These are phyloP conservation scores for Hygrophila difformis DNA, from an alignment of 257 asterid genomes.

Conservation along the genomic window DNA sequence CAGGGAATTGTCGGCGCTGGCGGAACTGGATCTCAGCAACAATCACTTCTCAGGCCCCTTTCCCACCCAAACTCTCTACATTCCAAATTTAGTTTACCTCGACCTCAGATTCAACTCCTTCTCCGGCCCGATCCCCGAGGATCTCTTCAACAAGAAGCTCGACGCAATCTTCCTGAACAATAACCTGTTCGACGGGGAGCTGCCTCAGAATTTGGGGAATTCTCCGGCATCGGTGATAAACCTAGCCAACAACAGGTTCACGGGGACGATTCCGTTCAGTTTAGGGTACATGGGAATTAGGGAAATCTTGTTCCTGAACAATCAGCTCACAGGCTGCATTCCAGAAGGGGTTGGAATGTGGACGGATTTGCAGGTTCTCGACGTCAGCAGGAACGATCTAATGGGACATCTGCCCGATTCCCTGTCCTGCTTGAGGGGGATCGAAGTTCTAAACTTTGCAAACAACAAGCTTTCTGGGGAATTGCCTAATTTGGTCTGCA, in stretches of 20 bases:
- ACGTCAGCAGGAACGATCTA: conserved; percentile 56
- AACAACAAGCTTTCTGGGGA: conserved; percentile 69
- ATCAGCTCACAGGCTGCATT: conserved; percentile 56
- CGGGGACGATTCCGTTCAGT: conserved; percentile 65
- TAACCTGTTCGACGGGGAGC: conserved; percentile 47
- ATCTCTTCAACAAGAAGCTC: conserved; percentile 53
- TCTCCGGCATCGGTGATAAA: conserved; percentile 91
- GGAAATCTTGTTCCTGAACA: conserved; percentile 71
- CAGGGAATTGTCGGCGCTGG: conserved; percentile 24
- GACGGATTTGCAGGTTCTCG: conserved; percentile 71
- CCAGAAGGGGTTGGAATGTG: conserved; percentile 81
- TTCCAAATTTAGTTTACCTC: conserved; percentile 53
- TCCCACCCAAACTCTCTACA: conserved; percentile 35
- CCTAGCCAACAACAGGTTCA: too few species aligned
- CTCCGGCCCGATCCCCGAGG: too few species aligned
- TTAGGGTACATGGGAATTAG: conserved; percentile 56
- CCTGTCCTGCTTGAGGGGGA: conserved; percentile 51
- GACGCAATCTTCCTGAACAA: conserved; percentile 88
- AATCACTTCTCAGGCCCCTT: conserved; percentile 62
- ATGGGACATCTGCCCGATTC: conserved; percentile 76
- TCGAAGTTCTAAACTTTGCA: conserved; percentile 68
- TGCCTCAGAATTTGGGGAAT: conserved; percentile 64
- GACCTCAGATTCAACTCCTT: conserved; percentile 74
- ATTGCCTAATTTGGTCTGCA: conserved; percentile 65
- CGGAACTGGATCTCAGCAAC: conserved; percentile 86